These are phyloP conservation scores for Fraxinus baroniana DNA, from an alignment of 305 asterid genomes.

Conservation along the genomic window DNA sequence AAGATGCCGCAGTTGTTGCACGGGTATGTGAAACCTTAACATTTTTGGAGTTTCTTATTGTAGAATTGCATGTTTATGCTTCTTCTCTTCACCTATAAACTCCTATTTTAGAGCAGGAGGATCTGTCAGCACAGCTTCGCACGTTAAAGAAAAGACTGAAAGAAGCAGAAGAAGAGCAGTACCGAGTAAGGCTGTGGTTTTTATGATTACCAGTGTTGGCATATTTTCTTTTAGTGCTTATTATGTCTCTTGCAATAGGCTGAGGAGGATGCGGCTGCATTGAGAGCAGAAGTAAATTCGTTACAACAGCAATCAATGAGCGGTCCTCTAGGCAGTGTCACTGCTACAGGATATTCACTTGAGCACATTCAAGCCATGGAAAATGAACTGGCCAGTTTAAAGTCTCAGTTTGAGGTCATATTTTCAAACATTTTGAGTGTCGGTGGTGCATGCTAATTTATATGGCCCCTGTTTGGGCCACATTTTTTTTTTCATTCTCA, in stretches of 20 bases:
- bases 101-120: conserved; percentile 66
- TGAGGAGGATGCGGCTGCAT: conserved; percentile 93
- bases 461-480: too few relatives aligned
- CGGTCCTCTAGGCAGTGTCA: conserved; percentile 39
- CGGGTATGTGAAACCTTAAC: conserved; percentile 46
- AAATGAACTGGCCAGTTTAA: conserved; percentile 65
- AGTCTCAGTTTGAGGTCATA: conserved; percentile 78
- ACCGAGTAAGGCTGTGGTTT: conserved; percentile 55
- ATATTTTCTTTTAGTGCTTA: conserved; percentile 19
- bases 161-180: conserved; percentile 98
- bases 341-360: conserved; percentile 44
- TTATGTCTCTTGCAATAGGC: conserved; percentile 54
- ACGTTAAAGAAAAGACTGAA: conserved; percentile 69
- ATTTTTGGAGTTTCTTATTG: conserved; percentile 7
- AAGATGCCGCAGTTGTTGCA: conserved; percentile 99
- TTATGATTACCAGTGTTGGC: conserved; percentile 18
- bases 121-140: conserved; percentile 91
- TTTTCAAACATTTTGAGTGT: conserved; percentile 5
- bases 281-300: conserved; percentile 79
- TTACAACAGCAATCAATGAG: conserved; percentile 85
- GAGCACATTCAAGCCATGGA: conserved; percentile 83
- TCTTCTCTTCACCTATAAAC: conserved; percentile 19
- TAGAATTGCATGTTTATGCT: not conserved
- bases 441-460: conserved; percentile 12
- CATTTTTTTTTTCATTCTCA: too few relatives aligned